phyloP scores from a whole-genome alignment of 2,329 filamentous ascomycete genomes.

The Colletotrichum tamarilloi region DNA sequence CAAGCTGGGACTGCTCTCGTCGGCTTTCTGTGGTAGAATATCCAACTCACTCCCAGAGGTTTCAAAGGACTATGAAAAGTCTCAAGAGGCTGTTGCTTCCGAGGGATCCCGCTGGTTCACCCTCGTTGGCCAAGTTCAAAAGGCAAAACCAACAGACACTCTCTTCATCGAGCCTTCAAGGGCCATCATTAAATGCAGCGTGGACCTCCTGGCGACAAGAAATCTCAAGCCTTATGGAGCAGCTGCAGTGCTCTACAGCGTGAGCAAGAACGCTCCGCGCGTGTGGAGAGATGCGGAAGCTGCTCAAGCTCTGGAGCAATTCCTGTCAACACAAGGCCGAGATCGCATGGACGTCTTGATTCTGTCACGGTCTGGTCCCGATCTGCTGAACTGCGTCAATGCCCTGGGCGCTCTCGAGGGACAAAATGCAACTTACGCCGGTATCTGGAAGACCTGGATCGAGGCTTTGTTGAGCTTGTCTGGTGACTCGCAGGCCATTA shows the following conservation, averaged over 20 bases:
- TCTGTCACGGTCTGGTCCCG: conserved; percentile 74
- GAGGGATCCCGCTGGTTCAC: conserved; percentile 76
- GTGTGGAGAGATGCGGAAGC: conserved; percentile 51
- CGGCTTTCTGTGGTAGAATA: conserved; percentile 72
- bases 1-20: conserved; percentile 73
- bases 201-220: conserved; percentile 58
- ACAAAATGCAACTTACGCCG: conserved; percentile 49
- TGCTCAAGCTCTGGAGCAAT: conserved; percentile 50
- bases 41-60: conserved; percentile 83
- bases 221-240: conserved; percentile 69
- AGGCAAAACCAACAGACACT: conserved; percentile 36
- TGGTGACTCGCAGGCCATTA: conserved; percentile 43
- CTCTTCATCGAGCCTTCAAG: conserved; percentile 45
- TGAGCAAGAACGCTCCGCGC: conserved; percentile 45
- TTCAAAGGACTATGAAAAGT: conserved; percentile 79
- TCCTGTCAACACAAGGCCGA: conserved; percentile 62
- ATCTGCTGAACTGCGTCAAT: conserved; percentile 74
- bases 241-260: conserved; percentile 54
- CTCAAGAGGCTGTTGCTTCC: conserved; percentile 75
- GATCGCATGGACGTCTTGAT: conserved; percentile 69
- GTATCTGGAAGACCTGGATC: conserved; percentile 58
- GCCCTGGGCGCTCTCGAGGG: conserved; percentile 58
- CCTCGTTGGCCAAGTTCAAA: conserved; percentile 61
- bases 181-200: conserved; percentile 40
- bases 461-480: conserved; percentile 50